Evolutionary conservation across 495 filamentous ascomycete genomes (phyloP).

Genomic region (Penicillium desertorum): DNA sequence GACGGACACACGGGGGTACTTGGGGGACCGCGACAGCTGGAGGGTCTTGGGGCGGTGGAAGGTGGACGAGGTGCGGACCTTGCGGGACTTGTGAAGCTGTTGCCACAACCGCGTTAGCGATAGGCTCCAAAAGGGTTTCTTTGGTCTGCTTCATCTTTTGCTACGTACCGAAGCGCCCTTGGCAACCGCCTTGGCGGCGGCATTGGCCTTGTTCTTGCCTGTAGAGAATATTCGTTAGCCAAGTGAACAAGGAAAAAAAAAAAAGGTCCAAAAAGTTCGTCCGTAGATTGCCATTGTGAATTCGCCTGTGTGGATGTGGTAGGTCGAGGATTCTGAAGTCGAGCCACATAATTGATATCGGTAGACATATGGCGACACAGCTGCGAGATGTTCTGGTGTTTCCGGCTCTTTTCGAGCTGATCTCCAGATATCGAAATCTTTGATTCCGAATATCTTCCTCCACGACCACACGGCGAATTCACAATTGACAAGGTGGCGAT

Average conservation of each 20-base stretch:
- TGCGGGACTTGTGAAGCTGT: conserved; percentile 74
- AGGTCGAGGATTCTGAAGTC: background rate
- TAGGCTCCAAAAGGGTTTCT: conserved; percentile 12
- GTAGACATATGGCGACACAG: background rate
- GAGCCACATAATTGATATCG: background rate
- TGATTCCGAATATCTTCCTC: conserved; percentile 7
- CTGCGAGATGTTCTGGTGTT: background rate
- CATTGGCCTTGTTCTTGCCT: conserved; percentile 65
- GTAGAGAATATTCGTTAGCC: conserved; percentile 5
- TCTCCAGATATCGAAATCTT: conserved; percentile 13
- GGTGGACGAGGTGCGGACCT: conserved; percentile 87
- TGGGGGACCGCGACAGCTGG: conserved; percentile 81
- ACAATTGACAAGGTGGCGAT: conserved; percentile 19
- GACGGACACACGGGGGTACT: conserved; percentile 96
- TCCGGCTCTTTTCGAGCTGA: background rate
- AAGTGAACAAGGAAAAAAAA: background rate
- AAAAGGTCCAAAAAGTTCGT: conserved; percentile 12
- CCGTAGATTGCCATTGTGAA: conserved; percentile 16
- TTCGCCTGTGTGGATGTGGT: background rate
- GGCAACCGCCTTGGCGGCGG: conserved; percentile 90
- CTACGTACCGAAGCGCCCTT: conserved; percentile 69
- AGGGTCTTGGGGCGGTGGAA: conserved; percentile 98
- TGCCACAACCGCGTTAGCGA: conserved; percentile 15
- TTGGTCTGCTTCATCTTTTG: conserved; percentile 17
- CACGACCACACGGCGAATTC: conserved; percentile 36